Percentiles rank a stretch among this genome's conserved stretches.
Conservation (phyloP, 805 yeast genomes). For the Nakazawaea laoshanensis region DNA sequence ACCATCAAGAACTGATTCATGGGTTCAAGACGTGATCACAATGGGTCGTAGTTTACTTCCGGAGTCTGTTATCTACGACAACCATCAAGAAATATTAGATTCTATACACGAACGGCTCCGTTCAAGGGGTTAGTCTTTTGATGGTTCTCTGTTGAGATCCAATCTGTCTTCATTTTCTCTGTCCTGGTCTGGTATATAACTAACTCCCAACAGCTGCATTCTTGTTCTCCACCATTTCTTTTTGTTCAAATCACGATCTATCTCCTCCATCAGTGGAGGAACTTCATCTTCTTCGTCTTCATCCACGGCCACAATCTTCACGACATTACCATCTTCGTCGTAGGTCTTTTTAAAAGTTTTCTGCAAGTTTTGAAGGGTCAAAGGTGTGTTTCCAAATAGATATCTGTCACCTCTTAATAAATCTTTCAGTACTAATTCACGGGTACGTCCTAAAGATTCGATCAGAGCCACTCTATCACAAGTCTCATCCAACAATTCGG, state of each 20-base stretch:
- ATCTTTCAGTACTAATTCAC: conserved; percentile 70
- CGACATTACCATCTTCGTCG: conserved; percentile 8
- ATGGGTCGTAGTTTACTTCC: conserved; percentile 9
- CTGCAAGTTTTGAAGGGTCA: conserved; percentile 1
- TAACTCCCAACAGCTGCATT: conserved; percentile 20
- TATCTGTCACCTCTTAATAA: conserved; percentile 44
- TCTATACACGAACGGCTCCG: background rate
- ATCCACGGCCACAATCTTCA: conserved; percentile 11
- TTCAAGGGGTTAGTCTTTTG: background rate
- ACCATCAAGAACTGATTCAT: conserved; percentile 38
- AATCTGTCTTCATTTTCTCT: background rate
- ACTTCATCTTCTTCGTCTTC: conserved; percentile 16
- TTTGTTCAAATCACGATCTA: conserved; percentile 20
- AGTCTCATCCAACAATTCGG: conserved; percentile 56
- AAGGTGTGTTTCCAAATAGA: conserved; percentile 14
- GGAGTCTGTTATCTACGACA: conserved; percentile 1
- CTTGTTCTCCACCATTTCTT: conserved; percentile 41
- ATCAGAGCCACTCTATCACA: conserved; percentile 63
- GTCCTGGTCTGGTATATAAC: conserved; percentile 6
- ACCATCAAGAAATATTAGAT: background rate
- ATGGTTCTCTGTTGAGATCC: conserved; percentile 8
- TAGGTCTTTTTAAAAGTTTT: conserved; percentile 12
- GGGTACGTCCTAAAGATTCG: conserved; percentile 69
- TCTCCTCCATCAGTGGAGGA: conserved; percentile 23
- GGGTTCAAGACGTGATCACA: conserved; percentile 43